Conservation (phyloP, 1,284 basidiomycete genomes). For the Chalciporus sp. region DNA sequence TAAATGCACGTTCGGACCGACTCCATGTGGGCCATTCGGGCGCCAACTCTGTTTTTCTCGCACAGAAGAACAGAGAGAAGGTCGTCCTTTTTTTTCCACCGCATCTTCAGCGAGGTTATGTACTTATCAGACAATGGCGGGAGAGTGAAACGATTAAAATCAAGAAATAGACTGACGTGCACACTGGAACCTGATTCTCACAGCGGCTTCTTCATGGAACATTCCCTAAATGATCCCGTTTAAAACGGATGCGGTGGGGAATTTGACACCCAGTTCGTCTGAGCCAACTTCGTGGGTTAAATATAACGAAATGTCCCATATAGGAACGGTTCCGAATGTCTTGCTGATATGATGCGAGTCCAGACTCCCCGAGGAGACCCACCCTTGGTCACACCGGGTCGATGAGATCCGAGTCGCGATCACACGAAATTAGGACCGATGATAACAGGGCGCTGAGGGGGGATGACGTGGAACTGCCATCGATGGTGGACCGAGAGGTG, state of each 20-base stretch:
- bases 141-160: neutral
- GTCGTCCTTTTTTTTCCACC: neutral
- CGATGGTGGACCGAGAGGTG: conserved; percentile 5
- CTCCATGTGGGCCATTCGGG: neutral
- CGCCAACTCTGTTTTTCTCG: neutral
- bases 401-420: conserved; percentile 18
- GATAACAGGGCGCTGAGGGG: conserved; percentile 19
- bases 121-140: conserved; percentile 6
- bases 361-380: conserved; percentile 13
- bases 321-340: conserved; percentile 21
- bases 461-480: conserved; percentile 29
- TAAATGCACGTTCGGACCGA: conserved; percentile 15
- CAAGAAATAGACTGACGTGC: conserved; percentile 1
- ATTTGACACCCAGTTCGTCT: conserved; percentile 6
- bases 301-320: conserved; percentile 14
- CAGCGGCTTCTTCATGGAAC: conserved; percentile 18
- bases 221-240: conserved; percentile 20
- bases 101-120: neutral
- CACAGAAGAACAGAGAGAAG: neutral
- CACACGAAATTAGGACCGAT: conserved; percentile 2
- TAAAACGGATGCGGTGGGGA: conserved; percentile 16
- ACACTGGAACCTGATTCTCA: conserved; percentile 17
- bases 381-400: conserved; percentile 8
- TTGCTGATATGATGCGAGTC: conserved; percentile 13
- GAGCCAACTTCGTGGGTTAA: conserved; percentile 7